Base-by-base conservation (phyloP, 1,284 basidiomycete genomes). In the Sphagnurus paluster region DNA sequence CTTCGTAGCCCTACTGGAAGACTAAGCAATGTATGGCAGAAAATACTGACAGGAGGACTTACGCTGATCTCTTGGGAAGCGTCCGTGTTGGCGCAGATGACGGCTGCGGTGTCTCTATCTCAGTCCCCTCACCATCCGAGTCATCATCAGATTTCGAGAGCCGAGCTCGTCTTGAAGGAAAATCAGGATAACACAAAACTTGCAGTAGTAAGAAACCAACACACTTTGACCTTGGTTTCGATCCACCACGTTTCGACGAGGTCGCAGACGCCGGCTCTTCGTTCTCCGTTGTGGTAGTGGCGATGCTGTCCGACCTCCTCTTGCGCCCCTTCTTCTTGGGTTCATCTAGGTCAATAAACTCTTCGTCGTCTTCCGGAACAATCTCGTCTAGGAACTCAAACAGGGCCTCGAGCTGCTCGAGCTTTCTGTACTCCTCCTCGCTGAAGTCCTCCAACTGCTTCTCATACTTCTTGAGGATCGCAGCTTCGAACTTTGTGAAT, bases 401-500 rank as follows among this genome's bases (percentile, higher is more conserved):
- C n/a, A 86, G 56, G 0, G 76, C 74, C 33, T 80, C 72, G 25
- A 87, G 71, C 30, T 78, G 68, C 45, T 82, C 77, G 9, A 78
- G 61, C 30, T 84, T 71, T 45, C 83, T 66, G 48, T 78, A 81
- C 26, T 89, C 82, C 36, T 83, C 85, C 58, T 90, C 88, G 53
- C 77, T 81, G 57, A 91, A 85, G 40, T 75, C 79, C 50, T 83
- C 79, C 7, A 93, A 68, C 57, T 85, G 80, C 38, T 79, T 75
- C 19, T 80, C 77, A 57, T 84, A 94, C 56, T 81, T 84, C 70
- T 91, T 93, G 36, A 72, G 63, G 24, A 95, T 68, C 1, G 70
- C 54, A 0, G 70, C 63, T 43, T 91, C 84, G 61, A 96, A 95
- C 50, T 85, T 84, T n/a, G 64, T 68, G 34, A 98, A 71, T 0